Percentiles rank a stretch among this genome's conserved stretches.
These are phyloP conservation scores for Myochromella boudieri DNA, from an alignment of 768 basidiomycete genomes.

Conservation along the genomic window DNA sequence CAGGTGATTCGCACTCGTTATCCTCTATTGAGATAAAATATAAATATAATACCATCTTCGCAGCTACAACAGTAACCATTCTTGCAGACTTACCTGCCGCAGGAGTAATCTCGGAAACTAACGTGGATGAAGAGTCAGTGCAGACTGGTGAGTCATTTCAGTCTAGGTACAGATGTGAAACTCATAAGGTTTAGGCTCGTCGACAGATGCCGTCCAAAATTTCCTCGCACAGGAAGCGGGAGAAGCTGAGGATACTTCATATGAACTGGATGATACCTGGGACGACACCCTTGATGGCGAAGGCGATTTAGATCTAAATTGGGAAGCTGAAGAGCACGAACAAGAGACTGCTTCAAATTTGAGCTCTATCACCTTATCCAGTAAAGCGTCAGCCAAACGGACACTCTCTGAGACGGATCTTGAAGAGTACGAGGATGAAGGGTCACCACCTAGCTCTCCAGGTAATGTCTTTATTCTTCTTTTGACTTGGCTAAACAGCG, in stretches of 20 bases:
- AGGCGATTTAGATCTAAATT: conserved; percentile 42
- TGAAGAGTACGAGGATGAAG: conserved; percentile 27
- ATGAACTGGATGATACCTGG: conserved; percentile 21
- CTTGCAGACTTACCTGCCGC: background rate
- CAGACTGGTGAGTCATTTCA: conserved; percentile 7
- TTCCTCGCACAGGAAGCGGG: conserved; percentile 12
- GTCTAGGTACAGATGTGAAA: too few species aligned
- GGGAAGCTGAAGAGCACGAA: conserved; percentile 37
- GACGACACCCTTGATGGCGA: conserved; percentile 44
- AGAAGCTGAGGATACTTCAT: conserved; percentile 6
- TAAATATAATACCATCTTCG: background rate
- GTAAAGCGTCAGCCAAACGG: conserved; percentile 55
- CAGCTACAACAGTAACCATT: conserved; percentile 3
- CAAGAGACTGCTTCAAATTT: conserved; percentile 48
- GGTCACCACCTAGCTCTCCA: conserved; percentile 38
- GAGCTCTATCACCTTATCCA: conserved; percentile 57
- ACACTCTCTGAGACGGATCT: conserved; percentile 38
- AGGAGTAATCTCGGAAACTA: conserved; percentile 2
- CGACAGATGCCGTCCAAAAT: conserved; percentile 6
- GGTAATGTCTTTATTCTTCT: conserved; percentile 29
- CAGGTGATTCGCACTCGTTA: conserved; percentile 4
- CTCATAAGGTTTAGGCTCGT: conserved; percentile 1
- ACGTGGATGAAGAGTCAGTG: conserved; percentile 3
- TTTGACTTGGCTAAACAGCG: background rate
- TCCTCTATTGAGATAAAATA: background rate